A percentile compares a stretch with the other conserved stretches of the same genome.
These are phyloP conservation scores for Parmelia sp. DNA, from an alignment of 495 filamentous ascomycete species.

Conservation along the genomic window DNA sequence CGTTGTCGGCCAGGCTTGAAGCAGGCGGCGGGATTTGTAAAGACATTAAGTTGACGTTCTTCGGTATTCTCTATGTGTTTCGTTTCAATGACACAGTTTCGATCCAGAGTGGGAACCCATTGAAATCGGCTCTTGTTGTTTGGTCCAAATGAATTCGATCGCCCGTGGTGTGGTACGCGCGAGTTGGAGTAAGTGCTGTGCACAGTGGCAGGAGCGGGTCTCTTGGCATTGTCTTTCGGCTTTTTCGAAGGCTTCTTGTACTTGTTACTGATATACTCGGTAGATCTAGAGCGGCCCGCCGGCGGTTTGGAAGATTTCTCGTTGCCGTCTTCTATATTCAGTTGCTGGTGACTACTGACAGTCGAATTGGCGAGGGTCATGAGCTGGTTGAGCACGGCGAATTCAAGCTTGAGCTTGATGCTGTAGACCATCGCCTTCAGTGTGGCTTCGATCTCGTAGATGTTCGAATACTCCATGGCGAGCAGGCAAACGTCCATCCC, in stretches of 20 bases:
- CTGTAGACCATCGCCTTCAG: constrained; percentile 56
- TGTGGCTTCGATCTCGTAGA: constrained; percentile 50
- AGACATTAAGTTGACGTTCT: constrained; percentile 23
- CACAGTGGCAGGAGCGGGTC: constrained; percentile 7
- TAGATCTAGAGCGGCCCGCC: constrained; percentile 26
- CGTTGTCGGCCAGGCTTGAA: constrained; percentile 20
- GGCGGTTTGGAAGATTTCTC: constrained; percentile 19
- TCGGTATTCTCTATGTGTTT: constrained; percentile 22
- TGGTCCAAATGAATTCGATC: constrained; percentile 17
- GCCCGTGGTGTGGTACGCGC: constrained; percentile 8
- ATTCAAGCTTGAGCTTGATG: constrained; percentile 60
- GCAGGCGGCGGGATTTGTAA: constrained; percentile 27
- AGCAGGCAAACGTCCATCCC: constrained; percentile 46
- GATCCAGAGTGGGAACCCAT: constrained; percentile 28
- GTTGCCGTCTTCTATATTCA: constrained; percentile 25
- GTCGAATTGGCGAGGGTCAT: constrained; percentile 31
- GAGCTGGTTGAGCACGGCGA: constrained; percentile 52
- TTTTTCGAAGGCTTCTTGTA: constrained; percentile 24
- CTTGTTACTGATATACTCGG: constrained; percentile 25
- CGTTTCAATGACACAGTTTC: constrained; percentile 22
- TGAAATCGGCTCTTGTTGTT: constrained; percentile 24
- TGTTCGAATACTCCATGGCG: constrained; percentile 43
- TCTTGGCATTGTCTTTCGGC: constrained; percentile 3
- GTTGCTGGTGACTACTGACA: constrained; percentile 25
- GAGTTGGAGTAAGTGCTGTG: constrained; percentile 21